Percentiles rank a stretch among this genome's conserved stretches.
phyloP scores from a whole-genome alignment of 2,329 filamentous ascomycete genomes.

The Stachybotrys echinatus region DNA sequence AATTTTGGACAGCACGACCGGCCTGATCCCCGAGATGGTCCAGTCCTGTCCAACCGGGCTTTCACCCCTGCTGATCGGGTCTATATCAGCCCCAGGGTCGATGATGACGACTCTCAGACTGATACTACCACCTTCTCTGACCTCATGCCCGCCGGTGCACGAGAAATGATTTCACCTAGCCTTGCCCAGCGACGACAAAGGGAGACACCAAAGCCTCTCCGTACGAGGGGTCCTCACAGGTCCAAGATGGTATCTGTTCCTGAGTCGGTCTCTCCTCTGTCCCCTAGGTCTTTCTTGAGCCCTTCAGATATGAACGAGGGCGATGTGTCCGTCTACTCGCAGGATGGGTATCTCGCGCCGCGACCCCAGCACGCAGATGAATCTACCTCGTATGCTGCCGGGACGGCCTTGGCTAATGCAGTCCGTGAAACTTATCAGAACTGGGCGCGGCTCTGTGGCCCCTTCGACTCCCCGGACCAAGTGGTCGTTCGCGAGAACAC shows the following conservation, averaged over 20 bases:
- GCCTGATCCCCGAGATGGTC: too few relatives aligned
- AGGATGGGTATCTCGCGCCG: constrained; percentile 8
- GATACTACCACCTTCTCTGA: constrained; percentile 20
- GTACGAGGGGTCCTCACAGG: constrained; percentile 11
- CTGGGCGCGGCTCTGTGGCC: constrained; percentile 17
- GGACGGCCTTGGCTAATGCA: background rate
- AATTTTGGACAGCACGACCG: too few relatives aligned
- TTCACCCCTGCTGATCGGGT: too few relatives aligned
- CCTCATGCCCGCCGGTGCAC: constrained; percentile 19
- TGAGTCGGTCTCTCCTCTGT: constrained; percentile 21
- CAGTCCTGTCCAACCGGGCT: too few relatives aligned
- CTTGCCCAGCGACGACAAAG: constrained; percentile 24
- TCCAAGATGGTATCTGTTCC: constrained; percentile 13
- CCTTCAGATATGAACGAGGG: constrained; percentile 9
- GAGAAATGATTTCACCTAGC: constrained; percentile 10
- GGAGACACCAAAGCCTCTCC: constrained; percentile 17
- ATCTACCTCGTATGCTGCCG: constrained; percentile 4
- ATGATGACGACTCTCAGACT: background rate
- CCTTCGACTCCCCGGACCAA: constrained; percentile 11
- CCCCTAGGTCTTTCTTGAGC: constrained; percentile 7
- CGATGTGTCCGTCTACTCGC: constrained; percentile 18
- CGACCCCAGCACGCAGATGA: constrained; percentile 5
- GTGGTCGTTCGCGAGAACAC: constrained; percentile 7
- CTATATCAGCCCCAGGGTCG: too few relatives aligned
- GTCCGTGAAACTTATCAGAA: constrained; percentile 16